Base-by-base conservation (phyloP, 225 moss, liverwort and hornwort genomes). In the Ulota crispa region DNA sequence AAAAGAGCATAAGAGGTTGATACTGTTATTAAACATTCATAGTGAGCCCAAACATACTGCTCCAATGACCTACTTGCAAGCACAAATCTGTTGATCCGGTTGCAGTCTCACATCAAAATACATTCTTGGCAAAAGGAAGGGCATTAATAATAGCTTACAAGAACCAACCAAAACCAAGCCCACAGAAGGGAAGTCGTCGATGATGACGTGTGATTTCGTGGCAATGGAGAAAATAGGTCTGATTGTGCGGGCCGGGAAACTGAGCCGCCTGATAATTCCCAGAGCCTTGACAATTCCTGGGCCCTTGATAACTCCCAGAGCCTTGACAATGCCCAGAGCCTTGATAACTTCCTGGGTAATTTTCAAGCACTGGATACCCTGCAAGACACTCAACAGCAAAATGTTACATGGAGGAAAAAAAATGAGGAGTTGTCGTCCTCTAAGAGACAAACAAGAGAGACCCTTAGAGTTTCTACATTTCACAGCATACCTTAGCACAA, bases 311-410 rank as follows among this genome's bases (percentile, higher is more conserved):
- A 31, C 23, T 77, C 19, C 73, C 82, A 43, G 43, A 13, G 34
- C 79, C 68, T 68, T 68, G 68, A 32, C 72, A 80, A 31, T 13
- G 68, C 32, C 86, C 84, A 24, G 82, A 73, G 39, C 82, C 84
- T 59, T 63, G 86, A 82, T 73, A 70, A 32, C 34, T 80, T 19
- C 73, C 82, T 45, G 73, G 83, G 73, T 83, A 89, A 36, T 78
- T 89, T 50, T 86, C 87, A 65, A 87, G 89, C 78, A 89, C 85
- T 19, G 89, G 89, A 78, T 87, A 87, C 64, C 89, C 89, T 89
- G 78, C 73, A 77, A 41, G 41, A 62, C 23, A 12, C 21, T 32
- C 27, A 14, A 12, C 27, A 14, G 9, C 57, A 61, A 5, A 57
- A 39, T 67, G 43, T 13, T 62, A 56, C 21, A 69, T 12, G 31